Evolutionary conservation across 1,284 basidiomycete genomes (phyloP), one percentile per base, ranked within the genome.

Genomic region (Trichosporon coremiiforme): DNA sequence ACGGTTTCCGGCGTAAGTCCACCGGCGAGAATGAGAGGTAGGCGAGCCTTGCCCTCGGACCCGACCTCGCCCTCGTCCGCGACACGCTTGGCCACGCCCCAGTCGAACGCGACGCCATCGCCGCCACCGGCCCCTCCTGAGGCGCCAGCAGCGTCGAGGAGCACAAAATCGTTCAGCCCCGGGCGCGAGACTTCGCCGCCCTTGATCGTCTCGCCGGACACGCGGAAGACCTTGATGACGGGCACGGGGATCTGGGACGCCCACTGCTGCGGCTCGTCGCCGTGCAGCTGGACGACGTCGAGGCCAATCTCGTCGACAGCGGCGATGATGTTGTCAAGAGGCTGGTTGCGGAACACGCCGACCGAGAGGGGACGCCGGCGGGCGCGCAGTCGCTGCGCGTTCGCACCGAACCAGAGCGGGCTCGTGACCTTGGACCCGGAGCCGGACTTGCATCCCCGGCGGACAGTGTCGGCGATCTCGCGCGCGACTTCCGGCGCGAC

Each of bases 21-120:
- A 0, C 95, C 95, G 1, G 95, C 95, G 9, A 98, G 87, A 62
- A 97, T 90, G 75, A 98, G 87, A 3, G 95, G 94, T 75, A 96
- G 82, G 66, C 72, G 72, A 53, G 66, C 69, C 29, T 57, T 63
- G 13, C 73, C 71, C 13, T 76, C 71, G 4, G 76, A 74, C 5
- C 85, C 83, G 41, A 88, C 85, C 81, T 95, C 92, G 0, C 92
- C 93, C 4, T 81, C 84, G 45, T 89, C 86, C 9, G 92, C 90
- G 22, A 94, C 79, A 12, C 82, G 81, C 74, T 85, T 86, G 12
- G 92, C 94, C 22, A 90, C 81, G n/a, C 87, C 86, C 91, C 90
- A 91, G 77, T 96, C 93, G 50, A 95, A 87, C 31, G 87, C 83
- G 74, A 89, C 88, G 1, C 94, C 94, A n/a, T 88, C 89, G 0